Evolutionary conservation across 257 asterid species (phyloP).

Genomic region (Apocynum venetum): DNA sequence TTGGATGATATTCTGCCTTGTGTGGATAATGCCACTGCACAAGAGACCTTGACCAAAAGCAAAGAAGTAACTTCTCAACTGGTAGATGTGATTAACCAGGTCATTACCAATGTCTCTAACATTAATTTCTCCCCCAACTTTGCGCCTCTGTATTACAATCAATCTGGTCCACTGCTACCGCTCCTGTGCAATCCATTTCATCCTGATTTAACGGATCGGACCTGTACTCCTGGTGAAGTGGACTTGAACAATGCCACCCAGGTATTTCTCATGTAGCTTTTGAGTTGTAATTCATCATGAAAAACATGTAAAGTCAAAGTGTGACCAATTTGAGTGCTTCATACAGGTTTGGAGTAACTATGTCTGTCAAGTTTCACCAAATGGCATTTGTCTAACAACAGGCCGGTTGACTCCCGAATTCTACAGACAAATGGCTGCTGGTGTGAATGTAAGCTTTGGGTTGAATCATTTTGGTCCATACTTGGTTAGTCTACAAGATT

Average conservation of each 20-base stretch:
- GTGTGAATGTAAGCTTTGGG: conserved; percentile 66
- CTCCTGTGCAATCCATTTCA: conserved; percentile 75
- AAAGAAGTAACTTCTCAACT: conserved; percentile 73
- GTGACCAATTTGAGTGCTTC: not conserved
- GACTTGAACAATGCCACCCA: conserved; percentile 72
- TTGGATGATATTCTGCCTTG: conserved; percentile 81
- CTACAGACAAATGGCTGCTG: conserved; percentile 61
- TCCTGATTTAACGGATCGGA: conserved; percentile 54
- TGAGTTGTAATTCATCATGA: not conserved
- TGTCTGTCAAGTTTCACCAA: conserved; percentile 62
- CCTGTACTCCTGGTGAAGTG: conserved; percentile 61
- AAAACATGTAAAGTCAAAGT: no score
- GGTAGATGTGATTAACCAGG: conserved; percentile 53
- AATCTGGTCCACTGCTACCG: conserved; percentile 85
- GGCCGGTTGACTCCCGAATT: conserved; percentile 78
- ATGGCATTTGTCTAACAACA: conserved; percentile 47
- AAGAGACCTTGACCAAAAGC: conserved; percentile 56
- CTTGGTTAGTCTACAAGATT: conserved; percentile 65
- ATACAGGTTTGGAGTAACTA: conserved; percentile 65
- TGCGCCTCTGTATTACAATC: conserved; percentile 69
- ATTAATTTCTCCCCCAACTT: conserved; percentile 71
- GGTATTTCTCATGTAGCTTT: conserved; percentile 29
- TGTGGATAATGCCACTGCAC: conserved; percentile 71
- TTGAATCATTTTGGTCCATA: conserved; percentile 58
- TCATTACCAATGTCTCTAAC: conserved; percentile 77